Conservation (phyloP, 192 early-diverging fungal species). For the Piromyces finnis region DNA sequence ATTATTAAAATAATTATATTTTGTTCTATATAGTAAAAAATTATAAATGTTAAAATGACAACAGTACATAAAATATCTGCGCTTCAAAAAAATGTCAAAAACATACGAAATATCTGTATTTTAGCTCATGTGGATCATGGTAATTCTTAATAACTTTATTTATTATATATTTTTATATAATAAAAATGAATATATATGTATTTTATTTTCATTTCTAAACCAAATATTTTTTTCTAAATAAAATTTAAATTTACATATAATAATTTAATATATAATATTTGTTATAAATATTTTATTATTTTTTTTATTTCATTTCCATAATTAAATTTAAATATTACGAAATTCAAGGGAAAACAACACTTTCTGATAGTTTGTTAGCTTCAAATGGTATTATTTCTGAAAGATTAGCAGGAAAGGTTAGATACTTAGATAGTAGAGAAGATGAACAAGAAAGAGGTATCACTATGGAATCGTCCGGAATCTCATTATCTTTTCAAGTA, state of each 20-base stretch:
- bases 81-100: neutral
- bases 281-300: too few relatives aligned
- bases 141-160: neutral
- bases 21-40: too few relatives aligned
- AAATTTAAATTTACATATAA: too few relatives aligned
- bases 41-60: neutral
- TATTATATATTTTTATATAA: neutral
- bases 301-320: too few relatives aligned
- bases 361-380: constrained; percentile 86
- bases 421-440: constrained; percentile 87
- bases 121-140: constrained; percentile 96
- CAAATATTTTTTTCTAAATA: too few relatives aligned
- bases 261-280: too few relatives aligned
- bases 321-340: too few relatives aligned
- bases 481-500: constrained; percentile 81
- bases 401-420: constrained; percentile 86
- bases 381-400: constrained; percentile 95
- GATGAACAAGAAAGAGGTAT: constrained; percentile 98
- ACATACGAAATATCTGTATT: constrained; percentile 93
- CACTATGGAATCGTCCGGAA: constrained; percentile 94
- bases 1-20: too few relatives aligned
- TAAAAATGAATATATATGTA: neutral
- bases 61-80: neutral
- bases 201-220: too few relatives aligned
- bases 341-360: constrained; percentile 83